Percentiles rank a stretch among this genome's conserved stretches.
Conservation (phyloP, 306 rosid genomes). For the Rosa chinensis region DNA sequence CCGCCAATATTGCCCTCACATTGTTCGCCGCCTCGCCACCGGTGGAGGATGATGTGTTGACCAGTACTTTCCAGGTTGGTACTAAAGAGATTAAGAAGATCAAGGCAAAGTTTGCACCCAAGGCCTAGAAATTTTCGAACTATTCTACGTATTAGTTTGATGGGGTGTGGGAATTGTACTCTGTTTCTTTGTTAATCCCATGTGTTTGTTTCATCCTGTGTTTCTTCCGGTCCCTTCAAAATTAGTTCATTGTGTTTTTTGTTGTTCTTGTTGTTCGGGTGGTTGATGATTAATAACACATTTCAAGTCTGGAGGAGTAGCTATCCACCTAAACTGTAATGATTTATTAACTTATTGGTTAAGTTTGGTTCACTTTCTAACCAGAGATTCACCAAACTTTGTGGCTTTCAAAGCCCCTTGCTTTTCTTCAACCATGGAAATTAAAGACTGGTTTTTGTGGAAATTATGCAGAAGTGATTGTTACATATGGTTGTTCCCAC, state of each 20-base stretch:
- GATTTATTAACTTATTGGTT: not conserved
- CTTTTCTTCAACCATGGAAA: too few relatives aligned
- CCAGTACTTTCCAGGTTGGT: constrained; percentile 59
- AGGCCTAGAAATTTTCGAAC: constrained; percentile 25
- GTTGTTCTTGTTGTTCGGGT: not conserved
- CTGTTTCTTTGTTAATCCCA: not conserved
- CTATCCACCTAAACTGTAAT: not conserved
- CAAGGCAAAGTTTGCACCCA: constrained; percentile 64
- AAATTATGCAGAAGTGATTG: not conserved
- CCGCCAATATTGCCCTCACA: constrained; percentile 53
- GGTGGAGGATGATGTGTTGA: constrained; percentile 66
- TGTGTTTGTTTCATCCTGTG: not conserved
- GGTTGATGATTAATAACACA: not conserved
- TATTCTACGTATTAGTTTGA: not conserved
- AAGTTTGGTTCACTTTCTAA: constrained; percentile 2
- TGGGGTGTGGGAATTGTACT: constrained; percentile 7
- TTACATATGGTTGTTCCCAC: not conserved
- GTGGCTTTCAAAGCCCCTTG: not conserved
- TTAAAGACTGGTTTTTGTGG: not conserved
- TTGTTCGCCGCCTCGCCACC: constrained; percentile 65
- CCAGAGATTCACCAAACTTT: not conserved
- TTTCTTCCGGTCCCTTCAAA: not conserved
- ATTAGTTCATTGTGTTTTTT: not conserved
- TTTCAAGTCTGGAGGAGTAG: not conserved
- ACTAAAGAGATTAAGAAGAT: constrained; percentile 64